Base-by-base conservation (phyloP, 257 asterid species). In the Ophiorrhiza pumila region DNA sequence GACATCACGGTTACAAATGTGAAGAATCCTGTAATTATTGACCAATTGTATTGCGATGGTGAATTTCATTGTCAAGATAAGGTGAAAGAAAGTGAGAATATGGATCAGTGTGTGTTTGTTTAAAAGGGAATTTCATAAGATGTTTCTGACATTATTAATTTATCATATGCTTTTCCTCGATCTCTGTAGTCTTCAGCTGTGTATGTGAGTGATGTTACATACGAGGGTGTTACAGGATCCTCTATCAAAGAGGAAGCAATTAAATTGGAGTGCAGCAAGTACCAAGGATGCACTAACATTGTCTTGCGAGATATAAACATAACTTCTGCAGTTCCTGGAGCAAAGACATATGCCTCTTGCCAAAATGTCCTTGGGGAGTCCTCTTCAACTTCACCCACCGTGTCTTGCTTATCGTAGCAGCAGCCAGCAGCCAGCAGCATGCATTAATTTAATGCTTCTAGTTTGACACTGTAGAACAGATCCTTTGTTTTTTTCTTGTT, bases 21-120 rank as follows among this genome's bases (percentile, higher is more conserved):
- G 15, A 25, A 72, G 49, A 77, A 72, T 22, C 81, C 81, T 22
- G 67, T 77, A 29, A 56, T 65, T 7, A 77, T 77, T 29, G 81
- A 77, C 59, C 77, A 77, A 25, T 57, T 65, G 12, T 77, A 77
- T 37, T 77, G 81, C 70, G 49, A 55, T 37, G 60, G 74, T 8
- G 70, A 41, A 52, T 66, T 53, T n/a, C 37, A 55, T 9, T 77
- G 77, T 37, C n/a, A 32, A 47, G 73, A 62, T 46, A 43, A 65
- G 69, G 81, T 71, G 5, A 35, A 10, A 57, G 62, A 56, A 6
- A 37, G 42, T 2, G 42, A 37, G 42, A 37, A 6, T 2, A 46
- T 39, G 9, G 7, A 18, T 62, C 11, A 37, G 7, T 7, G 7
- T 37, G 7, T 37, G 3, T 37, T 7, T 37, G 10, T 15, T 22